A percentile compares a stretch with the other conserved stretches of the same genome.
Conservation (phyloP, 768 basidiomycete species). For the Lyophyllum semitale region DNA sequence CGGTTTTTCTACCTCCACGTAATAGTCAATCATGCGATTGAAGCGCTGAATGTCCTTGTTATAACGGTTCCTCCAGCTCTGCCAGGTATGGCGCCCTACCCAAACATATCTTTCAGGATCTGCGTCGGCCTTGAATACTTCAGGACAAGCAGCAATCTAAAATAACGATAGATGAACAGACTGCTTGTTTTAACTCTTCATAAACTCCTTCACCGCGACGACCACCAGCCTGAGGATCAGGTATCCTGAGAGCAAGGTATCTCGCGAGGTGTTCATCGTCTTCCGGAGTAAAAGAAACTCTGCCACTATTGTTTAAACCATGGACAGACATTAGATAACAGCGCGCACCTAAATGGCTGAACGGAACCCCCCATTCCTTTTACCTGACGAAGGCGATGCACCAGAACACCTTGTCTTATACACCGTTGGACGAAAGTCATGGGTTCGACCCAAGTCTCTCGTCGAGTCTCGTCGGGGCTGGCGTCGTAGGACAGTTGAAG, state of each 20-base stretch:
- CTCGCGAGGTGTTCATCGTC: constrained; percentile 40
- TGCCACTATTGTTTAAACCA: constrained; percentile 11
- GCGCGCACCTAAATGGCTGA: neutral
- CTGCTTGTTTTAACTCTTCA: constrained; percentile 27
- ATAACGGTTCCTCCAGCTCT: constrained; percentile 52
- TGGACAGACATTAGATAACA: neutral
- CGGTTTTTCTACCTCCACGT: constrained; percentile 26
- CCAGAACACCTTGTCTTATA: constrained; percentile 10
- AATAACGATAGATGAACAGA: constrained; percentile 18
- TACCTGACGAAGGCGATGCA: constrained; percentile 2
- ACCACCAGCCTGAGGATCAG: constrained; percentile 38
- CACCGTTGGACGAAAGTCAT: constrained; percentile 18
- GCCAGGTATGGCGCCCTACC: constrained; percentile 42
- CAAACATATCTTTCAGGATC: constrained; percentile 33
- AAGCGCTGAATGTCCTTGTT: constrained; percentile 37
- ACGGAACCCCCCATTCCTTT: constrained; percentile 21
- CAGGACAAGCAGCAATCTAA: neutral
- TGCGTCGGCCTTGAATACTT: constrained; percentile 13
- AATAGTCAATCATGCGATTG: constrained; percentile 33
- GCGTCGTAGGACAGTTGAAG: constrained; percentile 21
- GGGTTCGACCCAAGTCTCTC: constrained; percentile 20
- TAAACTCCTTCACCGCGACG: constrained; percentile 39
- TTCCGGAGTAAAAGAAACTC: constrained; percentile 32
- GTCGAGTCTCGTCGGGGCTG: constrained; percentile 7
- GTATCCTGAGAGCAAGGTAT: constrained; percentile 37